Percentiles rank a stretch among this genome's conserved stretches.
Evolutionary conservation across 768 basidiomycete genomes (phyloP).

Genomic region (Suillus subluteus): DNA sequence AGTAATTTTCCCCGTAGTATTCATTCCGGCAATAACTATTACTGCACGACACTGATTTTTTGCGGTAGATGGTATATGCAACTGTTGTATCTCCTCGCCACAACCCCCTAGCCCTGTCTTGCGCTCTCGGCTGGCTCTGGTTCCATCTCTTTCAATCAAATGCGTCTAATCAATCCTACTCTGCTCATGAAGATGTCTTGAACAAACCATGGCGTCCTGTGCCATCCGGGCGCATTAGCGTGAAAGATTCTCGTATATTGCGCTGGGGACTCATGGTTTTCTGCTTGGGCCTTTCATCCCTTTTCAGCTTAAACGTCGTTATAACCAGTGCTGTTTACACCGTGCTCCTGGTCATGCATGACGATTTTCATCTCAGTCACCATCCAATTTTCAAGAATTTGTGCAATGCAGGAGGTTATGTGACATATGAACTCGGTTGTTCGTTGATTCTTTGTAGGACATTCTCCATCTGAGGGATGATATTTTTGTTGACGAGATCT

Average conservation of each 20-base stretch:
- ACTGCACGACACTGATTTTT: not conserved
- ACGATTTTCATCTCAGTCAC: too few species aligned
- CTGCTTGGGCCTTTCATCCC: too few species aligned
- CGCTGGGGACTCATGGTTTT: too few species aligned
- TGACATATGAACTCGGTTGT: too few species aligned
- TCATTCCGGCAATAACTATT: not conserved
- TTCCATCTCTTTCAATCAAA: conserved; percentile 36
- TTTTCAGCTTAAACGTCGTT: too few species aligned
- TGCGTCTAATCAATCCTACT: conserved; percentile 37
- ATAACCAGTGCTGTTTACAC: too few species aligned
- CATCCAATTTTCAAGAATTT: too few species aligned
- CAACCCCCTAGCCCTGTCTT: not conserved
- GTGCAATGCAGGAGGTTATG: too few species aligned
- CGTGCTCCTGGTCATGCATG: too few species aligned
- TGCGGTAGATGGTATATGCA: too few species aligned
- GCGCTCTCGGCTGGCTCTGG: conserved; percentile 32
- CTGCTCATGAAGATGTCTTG: conserved; percentile 32
- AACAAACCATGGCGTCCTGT: conserved; percentile 33
- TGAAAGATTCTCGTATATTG: too few species aligned
- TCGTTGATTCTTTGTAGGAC: conserved; percentile 13
- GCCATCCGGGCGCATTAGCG: too few species aligned
- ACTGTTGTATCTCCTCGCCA: conserved; percentile 1
- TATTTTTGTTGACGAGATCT: not conserved
- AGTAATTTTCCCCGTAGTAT: conserved; percentile 38
- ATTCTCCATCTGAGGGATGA: not conserved